Evolutionary conservation across 805 yeast genomes (phyloP).

Genomic region (Ogataea nakhonphanomensis): DNA sequence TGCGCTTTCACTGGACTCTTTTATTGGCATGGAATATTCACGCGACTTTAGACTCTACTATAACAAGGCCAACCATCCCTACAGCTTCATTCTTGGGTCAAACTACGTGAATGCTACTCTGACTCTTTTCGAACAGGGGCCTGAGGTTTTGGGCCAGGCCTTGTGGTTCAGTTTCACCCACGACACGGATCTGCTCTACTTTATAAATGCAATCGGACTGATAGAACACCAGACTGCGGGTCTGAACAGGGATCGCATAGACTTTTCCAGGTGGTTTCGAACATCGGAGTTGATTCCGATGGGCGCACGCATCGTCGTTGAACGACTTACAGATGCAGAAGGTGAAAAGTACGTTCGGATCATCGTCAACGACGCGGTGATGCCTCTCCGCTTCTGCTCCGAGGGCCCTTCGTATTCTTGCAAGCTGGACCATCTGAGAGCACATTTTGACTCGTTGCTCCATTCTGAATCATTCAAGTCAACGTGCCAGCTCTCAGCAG

Average conservation of each 20-base stretch:
- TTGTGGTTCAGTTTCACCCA: slow-evolving; percentile 72
- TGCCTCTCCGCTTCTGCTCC: slow-evolving; percentile 46
- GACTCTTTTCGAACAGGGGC: slow-evolving; percentile 24
- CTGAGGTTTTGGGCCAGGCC: slow-evolving; percentile 25
- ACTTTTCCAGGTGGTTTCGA: slow-evolving; percentile 41
- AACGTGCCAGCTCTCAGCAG: slow-evolving; percentile 17
- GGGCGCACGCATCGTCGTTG: slow-evolving; percentile 53
- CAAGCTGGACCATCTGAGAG: slow-evolving; percentile 15
- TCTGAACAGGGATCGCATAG: slow-evolving; percentile 36
- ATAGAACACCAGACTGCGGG: slow-evolving; percentile 39
- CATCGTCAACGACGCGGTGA: slow-evolving; percentile 51
- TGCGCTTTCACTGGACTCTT: slow-evolving; percentile 65
- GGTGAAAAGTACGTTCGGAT: slow-evolving; percentile 40
- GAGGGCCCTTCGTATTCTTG: slow-evolving; percentile 57
- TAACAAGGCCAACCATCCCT: slow-evolving; percentile 53
- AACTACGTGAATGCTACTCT: slow-evolving; percentile 50
- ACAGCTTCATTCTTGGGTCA: slow-evolving; percentile 57
- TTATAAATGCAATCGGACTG: slow-evolving; percentile 63
- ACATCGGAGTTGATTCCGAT: slow-evolving; percentile 49
- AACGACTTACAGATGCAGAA: slow-evolving; percentile 35
- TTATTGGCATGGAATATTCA: slow-evolving; percentile 57
- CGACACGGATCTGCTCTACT: slow-evolving; percentile 63
- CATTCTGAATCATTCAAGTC: slow-evolving; percentile 9
- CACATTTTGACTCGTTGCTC: slow-evolving; percentile 10
- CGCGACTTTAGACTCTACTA: slow-evolving; percentile 60